Percentiles rank a stretch among this genome's conserved stretches.
These are phyloP conservation scores for Bipolaris oryzae DNA, from an alignment of 2,329 filamentous ascomycete species.

Conservation along the genomic window DNA sequence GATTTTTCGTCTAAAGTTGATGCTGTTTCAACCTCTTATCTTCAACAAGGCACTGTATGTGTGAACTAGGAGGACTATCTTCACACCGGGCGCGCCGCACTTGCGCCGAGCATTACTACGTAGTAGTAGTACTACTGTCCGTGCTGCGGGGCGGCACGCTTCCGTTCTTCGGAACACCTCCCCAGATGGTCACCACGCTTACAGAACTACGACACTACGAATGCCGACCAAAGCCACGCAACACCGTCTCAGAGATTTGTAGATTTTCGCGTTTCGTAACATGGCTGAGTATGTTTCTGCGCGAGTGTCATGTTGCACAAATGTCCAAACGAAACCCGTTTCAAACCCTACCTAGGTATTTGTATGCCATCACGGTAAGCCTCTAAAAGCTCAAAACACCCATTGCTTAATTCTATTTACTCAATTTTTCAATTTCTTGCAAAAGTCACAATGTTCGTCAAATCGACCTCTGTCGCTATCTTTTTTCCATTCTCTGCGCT, in stretches of 20 bases:
- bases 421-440: background rate
- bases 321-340: conserved; percentile 22
- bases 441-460: background rate
- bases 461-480: background rate
- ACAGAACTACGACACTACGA: background rate
- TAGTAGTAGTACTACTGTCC: background rate
- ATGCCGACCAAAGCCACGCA: background rate
- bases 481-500: background rate
- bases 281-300: background rate
- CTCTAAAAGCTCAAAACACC: background rate
- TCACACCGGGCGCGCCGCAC: background rate
- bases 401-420: background rate
- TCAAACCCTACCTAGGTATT: conserved; percentile 8
- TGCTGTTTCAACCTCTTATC: background rate
- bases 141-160: background rate
- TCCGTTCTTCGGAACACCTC: conserved; percentile 1
- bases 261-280: background rate
- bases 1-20: background rate
- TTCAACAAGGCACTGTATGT: background rate
- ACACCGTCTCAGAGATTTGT: background rate
- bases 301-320: conserved; percentile 17
- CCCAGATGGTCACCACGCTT: background rate
- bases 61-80: background rate
- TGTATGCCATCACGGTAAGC: background rate
- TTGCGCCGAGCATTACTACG: background rate